Evolutionary conservation across 495 filamentous ascomycete species (phyloP).

Genomic region (Chaetomidium leptoderma): DNA sequence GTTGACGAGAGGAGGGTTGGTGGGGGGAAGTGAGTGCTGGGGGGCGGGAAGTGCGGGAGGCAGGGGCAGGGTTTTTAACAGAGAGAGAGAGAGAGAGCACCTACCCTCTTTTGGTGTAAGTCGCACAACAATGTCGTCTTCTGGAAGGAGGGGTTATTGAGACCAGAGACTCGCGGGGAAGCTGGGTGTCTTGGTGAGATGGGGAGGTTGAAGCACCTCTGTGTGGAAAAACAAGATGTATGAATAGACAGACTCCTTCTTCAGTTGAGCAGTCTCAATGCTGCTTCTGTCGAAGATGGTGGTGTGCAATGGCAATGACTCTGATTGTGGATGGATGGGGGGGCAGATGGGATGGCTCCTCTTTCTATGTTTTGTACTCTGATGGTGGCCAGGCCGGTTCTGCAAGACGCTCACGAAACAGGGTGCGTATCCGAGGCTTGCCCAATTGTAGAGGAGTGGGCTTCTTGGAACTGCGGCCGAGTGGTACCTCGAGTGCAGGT

Average conservation of each 20-base stretch:
- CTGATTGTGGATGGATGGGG: slow-evolving; percentile 25
- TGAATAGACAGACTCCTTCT: slow-evolving; percentile 1
- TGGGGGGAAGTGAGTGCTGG: slow-evolving; percentile 14
- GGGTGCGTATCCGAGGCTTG: slow-evolving; percentile 24
- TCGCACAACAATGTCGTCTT: slow-evolving; percentile 33
- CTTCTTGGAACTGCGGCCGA: slow-evolving; percentile 20
- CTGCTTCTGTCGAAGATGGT: slow-evolving; percentile 27
- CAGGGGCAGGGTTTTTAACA: slow-evolving; percentile 16
- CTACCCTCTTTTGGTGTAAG: slow-evolving; percentile 32
- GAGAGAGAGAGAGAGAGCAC: slow-evolving; percentile 18
- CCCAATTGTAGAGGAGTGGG: slow-evolving; percentile 24
- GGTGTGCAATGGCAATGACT: slow-evolving; percentile 22
- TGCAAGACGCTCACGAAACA: slow-evolving; percentile 17
- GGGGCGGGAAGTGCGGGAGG: slow-evolving; percentile 13
- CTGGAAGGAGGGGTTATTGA: slow-evolving; percentile 31
- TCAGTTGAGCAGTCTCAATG: slow-evolving; percentile 26
- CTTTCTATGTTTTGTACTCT: slow-evolving; percentile 29
- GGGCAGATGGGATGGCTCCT: slow-evolving; percentile 23
- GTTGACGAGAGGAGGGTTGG: slow-evolving; percentile 7
- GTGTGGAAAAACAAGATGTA: slow-evolving; percentile 3
- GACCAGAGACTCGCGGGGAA: slow-evolving; percentile 16
- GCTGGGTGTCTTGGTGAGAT: slow-evolving; percentile 2
- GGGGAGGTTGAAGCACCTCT: slow-evolving; percentile 13
- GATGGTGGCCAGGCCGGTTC: slow-evolving; percentile 27
- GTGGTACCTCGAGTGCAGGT: slow-evolving; percentile 32